phyloP scores from a whole-genome alignment of 257 asterid genomes.

The Coffea canephora region DNA sequence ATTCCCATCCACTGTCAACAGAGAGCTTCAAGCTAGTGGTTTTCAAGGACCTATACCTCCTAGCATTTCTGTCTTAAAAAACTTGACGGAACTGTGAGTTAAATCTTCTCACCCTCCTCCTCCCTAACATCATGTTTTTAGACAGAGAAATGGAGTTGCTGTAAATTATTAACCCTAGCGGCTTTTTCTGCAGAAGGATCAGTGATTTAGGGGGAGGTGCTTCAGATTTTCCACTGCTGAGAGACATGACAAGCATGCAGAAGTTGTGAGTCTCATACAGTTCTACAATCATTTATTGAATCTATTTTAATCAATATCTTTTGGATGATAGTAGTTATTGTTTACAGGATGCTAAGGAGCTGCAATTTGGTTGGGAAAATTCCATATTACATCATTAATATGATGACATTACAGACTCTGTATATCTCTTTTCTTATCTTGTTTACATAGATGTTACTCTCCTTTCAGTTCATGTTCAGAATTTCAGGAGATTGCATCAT shows the following conservation, averaged over 20 bases:
- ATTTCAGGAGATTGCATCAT: background rate
- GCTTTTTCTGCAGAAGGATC: conserved; percentile 48
- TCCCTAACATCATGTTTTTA: background rate
- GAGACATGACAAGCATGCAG: conserved; percentile 33
- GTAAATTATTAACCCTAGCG: background rate
- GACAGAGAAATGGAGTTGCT: background rate
- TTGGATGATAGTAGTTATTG: background rate
- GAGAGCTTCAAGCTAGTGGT: conserved; percentile 63
- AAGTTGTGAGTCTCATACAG: conserved; percentile 38
- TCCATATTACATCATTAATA: conserved; percentile 28
- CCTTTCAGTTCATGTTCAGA: background rate
- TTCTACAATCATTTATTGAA: background rate
- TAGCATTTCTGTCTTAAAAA: conserved; percentile 41
- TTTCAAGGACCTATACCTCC: conserved; percentile 64
- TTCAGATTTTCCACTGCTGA: conserved; percentile 45
- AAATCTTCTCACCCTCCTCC: background rate
- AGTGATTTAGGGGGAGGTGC: conserved; percentile 49
- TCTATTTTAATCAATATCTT: background rate
- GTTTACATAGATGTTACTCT: background rate
- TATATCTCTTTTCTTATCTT: conserved; percentile 14
- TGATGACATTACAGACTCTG: conserved; percentile 32
- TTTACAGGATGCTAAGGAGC: conserved; percentile 60
- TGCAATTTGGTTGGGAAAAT: conserved; percentile 53
- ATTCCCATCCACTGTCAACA: conserved; percentile 21
- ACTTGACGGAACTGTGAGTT: conserved; percentile 52